A percentile compares a stretch with the other conserved stretches of the same genome.
Evolutionary conservation across 2,329 filamentous ascomycete species (phyloP).

Genomic region (Sordariomycetes sp.): DNA sequence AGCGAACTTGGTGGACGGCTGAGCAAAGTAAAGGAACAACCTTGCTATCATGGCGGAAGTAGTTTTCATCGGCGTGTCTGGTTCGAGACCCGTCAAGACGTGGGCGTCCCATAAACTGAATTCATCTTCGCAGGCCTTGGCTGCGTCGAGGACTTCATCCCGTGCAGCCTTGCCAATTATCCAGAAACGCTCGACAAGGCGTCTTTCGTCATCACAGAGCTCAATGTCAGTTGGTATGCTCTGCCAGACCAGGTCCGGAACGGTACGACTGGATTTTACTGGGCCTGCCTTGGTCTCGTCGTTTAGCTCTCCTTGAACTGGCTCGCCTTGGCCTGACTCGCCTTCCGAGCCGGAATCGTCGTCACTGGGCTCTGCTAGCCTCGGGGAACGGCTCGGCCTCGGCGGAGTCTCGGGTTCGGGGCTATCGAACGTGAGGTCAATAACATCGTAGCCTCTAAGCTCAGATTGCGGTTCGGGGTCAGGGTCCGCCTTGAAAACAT

Average conservation of each 20-base stretch:
- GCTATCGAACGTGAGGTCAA: background rate
- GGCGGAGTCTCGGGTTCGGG: background rate
- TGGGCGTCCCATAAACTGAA: constrained; percentile 1
- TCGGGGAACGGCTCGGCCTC: constrained; percentile 1
- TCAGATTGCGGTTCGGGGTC: background rate
- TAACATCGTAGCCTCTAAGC: constrained; percentile 1
- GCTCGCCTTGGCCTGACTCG: background rate
- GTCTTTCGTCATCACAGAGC: background rate
- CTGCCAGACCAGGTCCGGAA: background rate
- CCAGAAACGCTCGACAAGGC: background rate
- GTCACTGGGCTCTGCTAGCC: background rate
- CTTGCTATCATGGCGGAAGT: background rate
- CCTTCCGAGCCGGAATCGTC: background rate
- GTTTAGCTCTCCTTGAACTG: background rate
- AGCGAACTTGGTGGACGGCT: background rate
- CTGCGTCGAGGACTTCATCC: background rate
- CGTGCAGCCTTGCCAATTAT: background rate
- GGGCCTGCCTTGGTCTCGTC: background rate
- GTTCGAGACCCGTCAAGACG: background rate
- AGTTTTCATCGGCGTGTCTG: background rate
- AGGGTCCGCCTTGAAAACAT: background rate
- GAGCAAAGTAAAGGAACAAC: background rate
- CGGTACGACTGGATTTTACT: background rate
- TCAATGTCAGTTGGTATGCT: background rate
- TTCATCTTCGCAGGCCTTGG: background rate